phyloP scores from a whole-genome alignment of 129 eudicot genomes.

The Chrysanthemum seticuspe region DNA sequence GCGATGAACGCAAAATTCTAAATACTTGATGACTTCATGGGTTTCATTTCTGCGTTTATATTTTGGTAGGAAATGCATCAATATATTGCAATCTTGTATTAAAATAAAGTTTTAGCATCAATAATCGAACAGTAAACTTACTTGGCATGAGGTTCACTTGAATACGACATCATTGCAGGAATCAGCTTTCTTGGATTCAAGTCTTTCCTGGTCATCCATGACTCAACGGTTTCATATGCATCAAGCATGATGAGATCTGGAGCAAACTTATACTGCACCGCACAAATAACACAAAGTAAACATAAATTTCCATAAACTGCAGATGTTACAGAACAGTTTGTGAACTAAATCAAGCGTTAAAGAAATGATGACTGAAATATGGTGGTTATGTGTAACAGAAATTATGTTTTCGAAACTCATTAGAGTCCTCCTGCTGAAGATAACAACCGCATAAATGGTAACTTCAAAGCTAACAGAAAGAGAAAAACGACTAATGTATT shows the following conservation, averaged over 20 bases:
- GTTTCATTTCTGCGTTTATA: constrained; percentile 80
- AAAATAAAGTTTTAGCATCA: background rate
- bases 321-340: constrained; percentile 3
- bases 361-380: constrained; percentile 6
- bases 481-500: too few species aligned
- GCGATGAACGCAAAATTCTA: constrained; percentile 84
- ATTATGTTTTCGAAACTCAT: background rate
- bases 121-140: constrained; percentile 29
- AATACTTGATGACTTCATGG: constrained; percentile 87
- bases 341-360: background rate
- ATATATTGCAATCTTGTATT: background rate
- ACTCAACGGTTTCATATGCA: constrained; percentile 96
- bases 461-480: background rate
- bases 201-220: constrained; percentile 88
- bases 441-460: background rate
- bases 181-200: constrained; percentile 88
- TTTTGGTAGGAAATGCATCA: constrained; percentile 17
- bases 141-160: constrained; percentile 98
- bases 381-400: constrained; percentile 9
- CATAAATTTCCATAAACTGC: background rate
- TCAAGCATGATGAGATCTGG: constrained; percentile 99
- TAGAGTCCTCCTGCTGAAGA: background rate
- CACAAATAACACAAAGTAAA: background rate
- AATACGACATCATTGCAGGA: constrained; percentile 99
- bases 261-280: constrained; percentile 89